phyloP scores from a whole-genome alignment of 306 rosid genomes.

The Pachyrhizus erosus region DNA sequence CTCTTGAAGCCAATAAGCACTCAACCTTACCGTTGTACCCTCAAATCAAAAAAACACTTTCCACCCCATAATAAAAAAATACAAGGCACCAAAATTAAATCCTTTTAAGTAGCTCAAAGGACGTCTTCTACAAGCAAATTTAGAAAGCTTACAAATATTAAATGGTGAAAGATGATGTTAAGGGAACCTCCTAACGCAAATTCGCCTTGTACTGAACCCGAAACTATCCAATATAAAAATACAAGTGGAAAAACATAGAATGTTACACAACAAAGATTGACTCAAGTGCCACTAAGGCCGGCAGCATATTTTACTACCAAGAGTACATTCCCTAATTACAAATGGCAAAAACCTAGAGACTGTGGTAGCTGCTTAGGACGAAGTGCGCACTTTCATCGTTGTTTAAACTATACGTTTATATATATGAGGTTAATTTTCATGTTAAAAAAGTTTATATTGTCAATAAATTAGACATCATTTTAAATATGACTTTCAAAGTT shows the following conservation, averaged over 20 bases:
- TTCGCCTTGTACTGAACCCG: not conserved
- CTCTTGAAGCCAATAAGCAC: not conserved
- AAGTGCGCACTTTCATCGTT: not conserved
- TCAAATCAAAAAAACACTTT: not conserved
- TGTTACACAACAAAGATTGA: constrained; percentile 15
- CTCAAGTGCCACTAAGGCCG: constrained; percentile 33
- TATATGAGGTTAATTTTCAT: not conserved
- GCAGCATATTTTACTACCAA: constrained; percentile 38
- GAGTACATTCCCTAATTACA: constrained; percentile 21
- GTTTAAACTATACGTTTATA: not conserved
- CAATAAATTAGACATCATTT: not conserved
- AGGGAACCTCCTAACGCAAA: not conserved
- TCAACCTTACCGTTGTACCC: not conserved
- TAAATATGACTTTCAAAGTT: not conserved
- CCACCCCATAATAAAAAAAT: not conserved
- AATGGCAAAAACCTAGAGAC: constrained; percentile 38
- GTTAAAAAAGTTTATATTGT: not conserved
- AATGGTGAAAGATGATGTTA: not conserved
- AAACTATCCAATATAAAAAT: not conserved
- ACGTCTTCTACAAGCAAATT: not conserved
- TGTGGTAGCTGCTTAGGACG: constrained; percentile 6
- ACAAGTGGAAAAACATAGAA: not conserved
- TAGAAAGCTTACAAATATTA: not conserved
- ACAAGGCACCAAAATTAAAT: not conserved
- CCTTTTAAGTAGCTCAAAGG: constrained; percentile 3